Base-by-base conservation (phyloP, 139 green algal species). In the Chlamydomonas incerta region DNA sequence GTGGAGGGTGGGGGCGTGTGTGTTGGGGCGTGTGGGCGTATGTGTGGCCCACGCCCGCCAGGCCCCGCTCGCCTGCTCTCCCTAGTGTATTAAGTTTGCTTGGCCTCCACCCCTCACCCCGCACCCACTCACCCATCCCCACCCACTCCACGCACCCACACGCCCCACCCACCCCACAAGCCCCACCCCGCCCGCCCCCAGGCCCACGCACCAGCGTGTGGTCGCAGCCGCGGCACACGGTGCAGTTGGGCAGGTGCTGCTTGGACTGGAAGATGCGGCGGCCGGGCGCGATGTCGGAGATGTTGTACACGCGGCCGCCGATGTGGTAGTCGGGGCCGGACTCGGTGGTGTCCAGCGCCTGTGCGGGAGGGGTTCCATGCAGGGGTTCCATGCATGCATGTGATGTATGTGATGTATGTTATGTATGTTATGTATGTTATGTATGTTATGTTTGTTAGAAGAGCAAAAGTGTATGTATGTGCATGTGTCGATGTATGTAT, bases 151-250 rank as follows among this genome's bases (percentile, higher is more conserved):
- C 33, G 4, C 14, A 17, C 23, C 31, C 33, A 26, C 4, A 23
- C 37, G 20, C 20, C 35, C 35, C 5, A 34, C 37, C 37, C 4
- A 20, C 9, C 24, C 37, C n/a, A 29, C 67, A 13, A 14, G 14
- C 20, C 67, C 33, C 33, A 33, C 33, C 67, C 33, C 18, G 17
- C 67, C 20, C n/a, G 1, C 65, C 65, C 65, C 0, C n/a, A 29
- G 33, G 1, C 20, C 17, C 33, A 11, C 67, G 14, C 47, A 85
- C 79, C 68, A 92, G 81, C 24, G 84, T 92, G 66, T 92, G 88
- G 60, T 82, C 80, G 75, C 88, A 92, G 33, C 88, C 85, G 41
- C 85, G 83, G 85, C 88, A 92, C 33, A 90, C 63, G 57, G 87
- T 87, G 76, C 87, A 91, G 76, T 91, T 91, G 82, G 69, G 87